Percentiles rank a stretch among this genome's conserved stretches.
Evolutionary conservation across 106 monocot genomes (phyloP).

Genomic region (Agapanthus africanus): DNA sequence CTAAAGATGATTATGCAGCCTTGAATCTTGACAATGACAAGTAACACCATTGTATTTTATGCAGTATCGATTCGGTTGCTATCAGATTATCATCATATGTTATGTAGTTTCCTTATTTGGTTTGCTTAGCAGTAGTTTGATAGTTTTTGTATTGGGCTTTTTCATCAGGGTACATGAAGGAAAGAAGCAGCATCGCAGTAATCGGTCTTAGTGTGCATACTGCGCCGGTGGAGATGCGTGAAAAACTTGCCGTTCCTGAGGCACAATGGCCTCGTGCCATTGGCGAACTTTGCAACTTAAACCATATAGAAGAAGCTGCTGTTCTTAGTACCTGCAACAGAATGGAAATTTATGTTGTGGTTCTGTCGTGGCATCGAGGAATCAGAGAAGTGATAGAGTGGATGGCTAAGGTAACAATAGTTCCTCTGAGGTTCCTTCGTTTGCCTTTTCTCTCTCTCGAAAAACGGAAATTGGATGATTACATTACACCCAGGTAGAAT

Average conservation of each 20-base stretch:
- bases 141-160: no score
- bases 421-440: no score
- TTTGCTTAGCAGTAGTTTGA: no score
- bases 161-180: conserved; percentile 89
- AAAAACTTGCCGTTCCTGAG: conserved; percentile 94
- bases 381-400: conserved; percentile 90
- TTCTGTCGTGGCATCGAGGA: conserved; percentile 89
- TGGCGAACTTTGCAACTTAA: conserved; percentile 66
- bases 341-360: conserved; percentile 96
- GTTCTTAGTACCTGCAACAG: conserved; percentile 99
- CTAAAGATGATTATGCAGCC: no score
- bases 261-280: conserved; percentile 84
- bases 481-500: no score
- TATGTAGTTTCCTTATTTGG: no score
- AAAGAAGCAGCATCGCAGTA: conserved; percentile 85
- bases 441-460: not conserved
- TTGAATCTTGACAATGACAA: no score
- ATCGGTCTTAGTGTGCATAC: conserved; percentile 88
- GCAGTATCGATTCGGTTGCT: no score
- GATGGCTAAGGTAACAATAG: conserved; percentile 78
- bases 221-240: conserved; percentile 95
- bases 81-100: no score
- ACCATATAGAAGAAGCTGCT: conserved; percentile 97
- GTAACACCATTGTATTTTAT: no score
- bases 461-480: no score